A percentile compares a stretch with the other conserved stretches of the same genome.
Conservation (phyloP, 352 stramenopile genomes). For the Phytopythium mirpurense region DNA sequence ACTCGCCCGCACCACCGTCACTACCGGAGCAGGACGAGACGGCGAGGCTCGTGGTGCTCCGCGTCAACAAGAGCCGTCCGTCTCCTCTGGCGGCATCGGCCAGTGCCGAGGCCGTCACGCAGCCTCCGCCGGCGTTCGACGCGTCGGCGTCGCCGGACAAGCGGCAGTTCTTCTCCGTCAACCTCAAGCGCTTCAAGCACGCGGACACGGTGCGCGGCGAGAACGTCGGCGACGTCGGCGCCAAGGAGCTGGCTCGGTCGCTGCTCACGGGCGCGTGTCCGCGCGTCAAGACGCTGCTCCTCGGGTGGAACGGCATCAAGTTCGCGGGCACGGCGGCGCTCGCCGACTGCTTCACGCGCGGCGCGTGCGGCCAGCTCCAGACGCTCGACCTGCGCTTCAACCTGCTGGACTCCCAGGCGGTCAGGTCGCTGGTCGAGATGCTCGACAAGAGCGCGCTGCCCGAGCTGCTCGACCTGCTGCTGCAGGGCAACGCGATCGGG, state of each 20-base stretch:
- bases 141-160: conserved; percentile 15
- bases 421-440: conserved; percentile 30
- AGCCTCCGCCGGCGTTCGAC: not conserved
- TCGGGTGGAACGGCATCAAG: conserved; percentile 71
- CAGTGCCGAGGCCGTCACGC: not conserved
- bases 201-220: conserved; percentile 54
- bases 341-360: conserved; percentile 44
- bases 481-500: conserved; percentile 55
- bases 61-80: conserved; percentile 25
- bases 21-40: conserved; percentile 51
- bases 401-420: conserved; percentile 37
- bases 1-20: conserved; percentile 20
- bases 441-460: conserved; percentile 46
- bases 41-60: conserved; percentile 40
- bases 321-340: conserved; percentile 44
- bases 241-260: conserved; percentile 48
- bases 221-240: conserved; percentile 45
- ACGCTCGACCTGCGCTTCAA: conserved; percentile 66
- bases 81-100: not conserved
- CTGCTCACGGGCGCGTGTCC: conserved; percentile 66
- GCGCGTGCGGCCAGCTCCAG: conserved; percentile 45
- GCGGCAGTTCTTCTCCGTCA: conserved; percentile 60
- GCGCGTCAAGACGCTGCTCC: conserved; percentile 40
- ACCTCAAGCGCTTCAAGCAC: conserved; percentile 74
- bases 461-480: conserved; percentile 41